phyloP scores from a whole-genome alignment of 345 rosid species.

The Cardiospermum halicacabum region DNA sequence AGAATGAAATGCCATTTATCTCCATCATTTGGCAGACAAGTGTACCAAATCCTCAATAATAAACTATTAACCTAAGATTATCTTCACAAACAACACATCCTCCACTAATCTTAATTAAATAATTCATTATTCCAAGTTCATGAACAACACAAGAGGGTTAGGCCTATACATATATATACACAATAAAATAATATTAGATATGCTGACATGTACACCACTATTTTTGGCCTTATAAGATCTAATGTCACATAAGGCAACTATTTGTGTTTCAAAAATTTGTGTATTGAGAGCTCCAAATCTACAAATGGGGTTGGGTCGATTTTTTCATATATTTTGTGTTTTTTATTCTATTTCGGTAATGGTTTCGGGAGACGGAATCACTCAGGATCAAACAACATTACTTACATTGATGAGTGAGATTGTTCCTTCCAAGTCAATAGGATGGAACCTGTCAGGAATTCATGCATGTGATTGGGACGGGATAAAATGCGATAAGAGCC shows the following conservation, averaged over 20 bases:
- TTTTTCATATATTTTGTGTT: slow-evolving; percentile 27
- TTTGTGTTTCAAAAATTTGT: not conserved
- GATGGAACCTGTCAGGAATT: slow-evolving; percentile 42
- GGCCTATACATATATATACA: too few species aligned
- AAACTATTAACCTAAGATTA: slow-evolving; percentile 18
- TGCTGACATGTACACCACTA: slow-evolving; percentile 35
- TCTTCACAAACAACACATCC: slow-evolving; percentile 18
- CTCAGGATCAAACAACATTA: slow-evolving; percentile 45
- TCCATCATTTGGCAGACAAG: slow-evolving; percentile 4
- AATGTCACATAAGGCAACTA: not conserved
- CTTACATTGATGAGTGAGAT: slow-evolving; percentile 54
- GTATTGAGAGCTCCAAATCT: not conserved
- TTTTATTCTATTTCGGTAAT: slow-evolving; percentile 20
- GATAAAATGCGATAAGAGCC: slow-evolving; percentile 52
- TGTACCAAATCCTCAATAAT: slow-evolving; percentile 12
- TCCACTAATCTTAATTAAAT: slow-evolving; percentile 26
- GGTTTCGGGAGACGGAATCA: slow-evolving; percentile 14
- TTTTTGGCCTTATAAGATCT: too few species aligned
- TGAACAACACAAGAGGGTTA: slow-evolving; percentile 19
- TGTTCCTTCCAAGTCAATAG: slow-evolving; percentile 39
- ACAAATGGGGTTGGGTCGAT: slow-evolving; percentile 38
- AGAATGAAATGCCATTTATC: too few species aligned
- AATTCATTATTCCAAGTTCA: not conserved
- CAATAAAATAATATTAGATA: too few species aligned
- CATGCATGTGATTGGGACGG: slow-evolving; percentile 81